A percentile compares a stretch with the other conserved stretches of the same genome.
These are phyloP conservation scores for Aspergillus luchuensis DNA, from an alignment of 2,329 filamentous ascomycete species.

Conservation along the genomic window DNA sequence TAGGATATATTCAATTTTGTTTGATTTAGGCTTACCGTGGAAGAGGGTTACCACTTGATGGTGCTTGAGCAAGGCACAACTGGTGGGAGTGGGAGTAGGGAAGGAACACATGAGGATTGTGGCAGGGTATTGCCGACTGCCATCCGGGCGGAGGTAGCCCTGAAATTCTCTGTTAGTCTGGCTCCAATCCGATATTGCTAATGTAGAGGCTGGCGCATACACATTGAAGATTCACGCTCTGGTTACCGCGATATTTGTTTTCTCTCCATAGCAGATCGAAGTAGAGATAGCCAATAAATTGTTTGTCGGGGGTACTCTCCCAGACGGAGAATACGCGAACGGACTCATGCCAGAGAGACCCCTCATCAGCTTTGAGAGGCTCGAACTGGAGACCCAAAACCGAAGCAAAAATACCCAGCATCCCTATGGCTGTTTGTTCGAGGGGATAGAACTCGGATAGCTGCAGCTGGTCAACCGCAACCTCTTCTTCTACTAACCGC, in stretches of 20 bases:
- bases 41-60: not conserved
- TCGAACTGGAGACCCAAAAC: not conserved
- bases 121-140: not conserved
- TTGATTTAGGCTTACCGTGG: not conserved
- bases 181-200: accelerated
- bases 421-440: not conserved
- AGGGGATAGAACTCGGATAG: not conserved
- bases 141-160: not conserved
- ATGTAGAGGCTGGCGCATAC: not conserved
- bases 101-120: not conserved
- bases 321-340: not conserved
- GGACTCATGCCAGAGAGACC: not conserved
- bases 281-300: not conserved
- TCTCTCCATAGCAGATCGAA: not conserved
- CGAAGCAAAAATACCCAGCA: not conserved
- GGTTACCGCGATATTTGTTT: not conserved
- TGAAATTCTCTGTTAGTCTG: not conserved
- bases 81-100: not conserved
- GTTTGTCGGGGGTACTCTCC: not conserved
- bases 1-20: not conserved
- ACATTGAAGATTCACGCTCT: not conserved
- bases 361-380: not conserved
- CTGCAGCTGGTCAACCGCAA: not conserved
- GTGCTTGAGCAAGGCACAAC: not conserved
- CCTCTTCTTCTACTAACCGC: not conserved